Percentiles rank a stretch among this genome's conserved stretches.
Evolutionary conservation across 257 asterid genomes (phyloP).

Genomic region (Przewalskia tangutica): DNA sequence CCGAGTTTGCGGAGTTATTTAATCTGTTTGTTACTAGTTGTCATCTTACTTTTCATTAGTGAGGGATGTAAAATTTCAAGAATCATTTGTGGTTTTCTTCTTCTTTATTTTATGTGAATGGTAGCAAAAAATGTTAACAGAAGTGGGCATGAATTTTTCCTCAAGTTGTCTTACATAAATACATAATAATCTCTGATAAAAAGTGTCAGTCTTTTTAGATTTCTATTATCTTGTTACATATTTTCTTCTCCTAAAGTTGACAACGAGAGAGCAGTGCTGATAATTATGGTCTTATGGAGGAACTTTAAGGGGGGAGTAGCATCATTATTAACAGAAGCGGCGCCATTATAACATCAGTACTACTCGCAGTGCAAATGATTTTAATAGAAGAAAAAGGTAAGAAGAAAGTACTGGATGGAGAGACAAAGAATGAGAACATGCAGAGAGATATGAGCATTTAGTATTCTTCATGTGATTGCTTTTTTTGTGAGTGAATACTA

Average conservation of each 20-base stretch:
- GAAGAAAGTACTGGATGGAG: neutral
- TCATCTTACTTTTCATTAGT: neutral
- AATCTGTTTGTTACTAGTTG: neutral
- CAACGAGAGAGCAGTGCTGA: no score
- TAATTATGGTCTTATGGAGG: no score
- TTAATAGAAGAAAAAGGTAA: no score
- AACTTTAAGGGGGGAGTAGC: no score
- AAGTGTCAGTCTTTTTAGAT: neutral
- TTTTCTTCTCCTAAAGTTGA: no score
- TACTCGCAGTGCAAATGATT: neutral
- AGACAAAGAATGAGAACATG: neutral
- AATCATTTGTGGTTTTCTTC: slow-evolving; percentile 14
- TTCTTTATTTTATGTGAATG: neutral
- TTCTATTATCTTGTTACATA: neutral
- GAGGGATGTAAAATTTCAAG: slow-evolving; percentile 28
- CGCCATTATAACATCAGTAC: neutral
- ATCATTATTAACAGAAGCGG: neutral
- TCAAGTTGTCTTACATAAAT: slow-evolving; percentile 5
- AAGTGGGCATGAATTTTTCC: neutral
- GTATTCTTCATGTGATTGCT: neutral
- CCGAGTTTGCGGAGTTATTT: slow-evolving; percentile 12
- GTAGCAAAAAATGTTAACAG: neutral
- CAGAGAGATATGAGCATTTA: slow-evolving; percentile 1
- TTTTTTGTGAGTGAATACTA: neutral
- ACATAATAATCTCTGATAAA: slow-evolving; percentile 14